A percentile compares a stretch with the other conserved stretches of the same genome.
These are phyloP conservation scores for Backusella macrospora DNA, from an alignment of 192 early-diverging fungal genomes.

Conservation along the genomic window DNA sequence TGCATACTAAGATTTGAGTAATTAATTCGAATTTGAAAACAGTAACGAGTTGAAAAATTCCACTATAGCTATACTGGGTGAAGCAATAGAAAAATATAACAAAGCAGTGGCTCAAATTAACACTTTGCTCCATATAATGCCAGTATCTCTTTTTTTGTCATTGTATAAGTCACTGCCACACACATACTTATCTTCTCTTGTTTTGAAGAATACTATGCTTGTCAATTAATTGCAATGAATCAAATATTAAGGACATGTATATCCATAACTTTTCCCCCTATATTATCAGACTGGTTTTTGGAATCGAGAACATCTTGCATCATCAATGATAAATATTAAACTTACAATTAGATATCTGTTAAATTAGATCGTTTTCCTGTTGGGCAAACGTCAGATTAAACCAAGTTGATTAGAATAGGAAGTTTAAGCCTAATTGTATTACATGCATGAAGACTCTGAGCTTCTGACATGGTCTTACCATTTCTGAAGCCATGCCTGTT, in stretches of 20 bases:
- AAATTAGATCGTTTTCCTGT: neutral
- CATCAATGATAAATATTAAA: slow-evolving; percentile 18
- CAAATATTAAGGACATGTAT: slow-evolving; percentile 12
- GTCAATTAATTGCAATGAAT: slow-evolving; percentile 11
- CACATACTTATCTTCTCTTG: slow-evolving; percentile 18
- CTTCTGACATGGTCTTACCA: neutral
- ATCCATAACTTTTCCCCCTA: slow-evolving; percentile 7
- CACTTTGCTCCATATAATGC: slow-evolving; percentile 15
- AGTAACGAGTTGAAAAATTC: neutral
- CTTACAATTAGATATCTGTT: neutral
- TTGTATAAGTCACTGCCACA: neutral
- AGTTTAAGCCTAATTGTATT: slow-evolving; percentile 15
- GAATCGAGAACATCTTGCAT: neutral
- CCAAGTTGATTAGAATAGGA: slow-evolving; percentile 1
- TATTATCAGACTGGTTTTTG: slow-evolving; percentile 7
- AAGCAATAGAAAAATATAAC: slow-evolving; percentile 3
- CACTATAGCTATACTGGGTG: slow-evolving; percentile 7
- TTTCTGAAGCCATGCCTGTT: neutral
- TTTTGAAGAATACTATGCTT: slow-evolving; percentile 7
- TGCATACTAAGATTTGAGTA: too few species aligned
- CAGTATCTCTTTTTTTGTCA: neutral
- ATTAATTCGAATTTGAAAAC: slow-evolving; percentile 10
- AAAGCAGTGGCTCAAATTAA: slow-evolving; percentile 4
- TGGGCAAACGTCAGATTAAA: slow-evolving; percentile 2
- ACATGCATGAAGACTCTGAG: slow-evolving; percentile 1